Percentiles rank a stretch among this genome's conserved stretches.
Conservation (phyloP, 139 green algal species). For the Pleodorina starrii region DNA sequence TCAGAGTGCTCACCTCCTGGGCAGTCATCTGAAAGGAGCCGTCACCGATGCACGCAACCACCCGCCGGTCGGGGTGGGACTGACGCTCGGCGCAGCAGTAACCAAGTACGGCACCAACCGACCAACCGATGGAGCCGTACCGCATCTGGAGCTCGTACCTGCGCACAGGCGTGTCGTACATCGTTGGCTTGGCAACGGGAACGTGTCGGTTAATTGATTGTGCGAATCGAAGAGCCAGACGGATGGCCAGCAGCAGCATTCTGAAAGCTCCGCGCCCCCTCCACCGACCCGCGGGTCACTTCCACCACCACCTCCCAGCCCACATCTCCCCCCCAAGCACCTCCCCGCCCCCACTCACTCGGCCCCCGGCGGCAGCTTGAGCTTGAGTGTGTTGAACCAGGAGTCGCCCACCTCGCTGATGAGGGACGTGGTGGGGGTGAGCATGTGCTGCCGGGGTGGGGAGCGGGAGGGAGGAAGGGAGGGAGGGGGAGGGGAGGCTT, state of each 20-base stretch:
- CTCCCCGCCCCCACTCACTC: conserved; percentile 46
- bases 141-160: conserved; percentile 83
- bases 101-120: conserved; percentile 82
- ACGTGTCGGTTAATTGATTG: no score
- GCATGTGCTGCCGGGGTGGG: conserved; percentile 62
- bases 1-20: conserved; percentile 84
- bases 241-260: no score
- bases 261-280: no score
- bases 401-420: conserved; percentile 74
- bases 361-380: conserved; percentile 78
- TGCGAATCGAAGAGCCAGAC: no score
- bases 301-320: no score
- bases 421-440: conserved; percentile 56
- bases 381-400: conserved; percentile 88
- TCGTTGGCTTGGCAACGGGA: no score
- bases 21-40: conserved; percentile 88
- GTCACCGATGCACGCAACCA: conserved; percentile 86
- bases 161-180: no score
- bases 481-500: neutral
- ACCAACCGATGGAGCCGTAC: conserved; percentile 90
- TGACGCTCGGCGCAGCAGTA: conserved; percentile 54
- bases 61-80: conserved; percentile 48
- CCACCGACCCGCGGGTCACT: no score
- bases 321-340: no score
- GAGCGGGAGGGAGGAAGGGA: neutral